Evolutionary conservation across 208 protist species (phyloP).

Genomic region (Trypanosoma avium): DNA sequence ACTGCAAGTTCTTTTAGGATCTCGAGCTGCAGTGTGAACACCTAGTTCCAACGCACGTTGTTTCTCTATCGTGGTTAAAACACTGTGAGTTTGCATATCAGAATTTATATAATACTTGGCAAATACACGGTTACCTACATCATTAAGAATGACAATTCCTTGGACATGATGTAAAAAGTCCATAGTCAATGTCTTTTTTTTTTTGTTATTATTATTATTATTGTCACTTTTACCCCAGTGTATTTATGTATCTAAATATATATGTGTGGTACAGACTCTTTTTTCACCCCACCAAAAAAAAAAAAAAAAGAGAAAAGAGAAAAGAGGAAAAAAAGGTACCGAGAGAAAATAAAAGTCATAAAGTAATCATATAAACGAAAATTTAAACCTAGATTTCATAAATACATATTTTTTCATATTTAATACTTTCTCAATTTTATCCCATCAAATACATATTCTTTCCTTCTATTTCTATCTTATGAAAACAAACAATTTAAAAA

Average conservation of each 20-base stretch:
- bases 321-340: constrained; percentile 11
- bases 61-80: constrained; percentile 54
- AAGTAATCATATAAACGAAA: too few relatives aligned
- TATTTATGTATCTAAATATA: too few relatives aligned
- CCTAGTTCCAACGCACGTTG: constrained; percentile 65
- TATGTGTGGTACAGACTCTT: neutral
- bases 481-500: too few relatives aligned
- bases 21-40: constrained; percentile 43
- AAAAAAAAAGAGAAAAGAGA: neutral
- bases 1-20: constrained; percentile 27
- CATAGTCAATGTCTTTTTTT: constrained; percentile 32
- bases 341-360: constrained; percentile 7
- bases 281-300: neutral
- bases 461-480: too few relatives aligned
- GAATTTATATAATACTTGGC: constrained; percentile 88
- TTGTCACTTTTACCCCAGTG: neutral
- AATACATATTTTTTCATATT: too few relatives aligned
- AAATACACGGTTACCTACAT: constrained; percentile 65
- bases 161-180: constrained; percentile 87
- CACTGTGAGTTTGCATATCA: constrained; percentile 49
- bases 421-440: too few relatives aligned
- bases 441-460: too few relatives aligned
- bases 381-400: too few relatives aligned
- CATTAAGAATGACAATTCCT: constrained; percentile 78
- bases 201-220: constrained; percentile 1